phyloP scores from a whole-genome alignment of 306 rosid genomes.

The Pachyrhizus erosus region DNA sequence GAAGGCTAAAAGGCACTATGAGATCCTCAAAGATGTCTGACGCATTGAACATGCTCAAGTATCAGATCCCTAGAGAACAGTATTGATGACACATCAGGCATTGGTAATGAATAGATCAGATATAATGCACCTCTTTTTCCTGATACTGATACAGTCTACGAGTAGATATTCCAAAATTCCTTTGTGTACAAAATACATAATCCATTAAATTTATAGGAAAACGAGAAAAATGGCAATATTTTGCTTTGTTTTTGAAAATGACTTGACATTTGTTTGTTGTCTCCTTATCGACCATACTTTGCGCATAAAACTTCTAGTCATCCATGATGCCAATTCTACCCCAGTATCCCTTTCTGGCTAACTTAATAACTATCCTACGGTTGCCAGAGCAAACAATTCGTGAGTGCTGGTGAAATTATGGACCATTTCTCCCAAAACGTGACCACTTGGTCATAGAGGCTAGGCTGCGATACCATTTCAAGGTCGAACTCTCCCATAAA shows the following conservation, averaged over 20 bases:
- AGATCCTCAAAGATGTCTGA: constrained; percentile 57
- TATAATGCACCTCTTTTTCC: neutral
- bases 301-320: neutral
- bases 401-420: neutral
- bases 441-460: neutral
- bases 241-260: neutral
- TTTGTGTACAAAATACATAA: neutral
- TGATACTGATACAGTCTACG: neutral
- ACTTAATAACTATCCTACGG: neutral
- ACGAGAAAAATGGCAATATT: neutral
- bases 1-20: constrained; percentile 74
- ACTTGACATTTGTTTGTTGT: neutral
- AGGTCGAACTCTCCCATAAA: neutral
- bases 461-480: neutral
- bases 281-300: neutral
- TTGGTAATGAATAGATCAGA: constrained; percentile 1
- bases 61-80: constrained; percentile 49
- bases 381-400: constrained; percentile 22
- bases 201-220: neutral
- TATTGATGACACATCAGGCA: constrained; percentile 3
- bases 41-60: constrained; percentile 62
- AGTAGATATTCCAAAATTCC: neutral
- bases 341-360: neutral
- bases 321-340: neutral
- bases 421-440: neutral